Percentiles rank a stretch among this genome's conserved stretches.
Conservation (phyloP, 306 rosid genomes). For the Ochetophila trinervis region DNA sequence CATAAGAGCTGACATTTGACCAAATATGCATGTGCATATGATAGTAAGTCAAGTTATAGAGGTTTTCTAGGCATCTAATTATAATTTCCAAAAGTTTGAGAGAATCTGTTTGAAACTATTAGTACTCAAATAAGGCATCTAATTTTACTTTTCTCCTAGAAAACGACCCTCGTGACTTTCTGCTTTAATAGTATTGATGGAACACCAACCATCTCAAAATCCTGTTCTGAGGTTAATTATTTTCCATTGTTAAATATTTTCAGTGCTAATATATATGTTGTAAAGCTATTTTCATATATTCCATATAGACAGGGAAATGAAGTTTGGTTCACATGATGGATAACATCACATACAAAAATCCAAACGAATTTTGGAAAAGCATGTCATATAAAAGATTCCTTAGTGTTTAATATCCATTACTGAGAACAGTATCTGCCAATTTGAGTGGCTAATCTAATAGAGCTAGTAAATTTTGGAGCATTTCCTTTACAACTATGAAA, state of each 20-base stretch:
- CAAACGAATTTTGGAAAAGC: not conserved
- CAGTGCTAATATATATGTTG: not conserved
- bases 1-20: too few relatives aligned
- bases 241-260: not conserved
- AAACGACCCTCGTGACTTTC: not conserved
- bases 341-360: not conserved
- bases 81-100: too few relatives aligned
- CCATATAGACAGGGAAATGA: not conserved
- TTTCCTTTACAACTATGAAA: conserved; percentile 9
- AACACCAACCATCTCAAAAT: conserved; percentile 14
- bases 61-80: too few relatives aligned
- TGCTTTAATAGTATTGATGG: not conserved
- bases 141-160: too few relatives aligned
- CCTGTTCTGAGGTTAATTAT: not conserved
- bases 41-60: too few relatives aligned
- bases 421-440: conserved; percentile 1
- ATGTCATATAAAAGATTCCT: not conserved
- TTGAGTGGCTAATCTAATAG: conserved; percentile 3
- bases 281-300: not conserved
- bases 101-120: too few relatives aligned
- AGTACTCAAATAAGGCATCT: too few relatives aligned
- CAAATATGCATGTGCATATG: too few relatives aligned
- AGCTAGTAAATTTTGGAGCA: not conserved
- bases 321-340: not conserved
- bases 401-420: not conserved